Evolutionary conservation across 2,329 filamentous ascomycete genomes (phyloP).

Genomic region (Coleophoma eucalyptorum): DNA sequence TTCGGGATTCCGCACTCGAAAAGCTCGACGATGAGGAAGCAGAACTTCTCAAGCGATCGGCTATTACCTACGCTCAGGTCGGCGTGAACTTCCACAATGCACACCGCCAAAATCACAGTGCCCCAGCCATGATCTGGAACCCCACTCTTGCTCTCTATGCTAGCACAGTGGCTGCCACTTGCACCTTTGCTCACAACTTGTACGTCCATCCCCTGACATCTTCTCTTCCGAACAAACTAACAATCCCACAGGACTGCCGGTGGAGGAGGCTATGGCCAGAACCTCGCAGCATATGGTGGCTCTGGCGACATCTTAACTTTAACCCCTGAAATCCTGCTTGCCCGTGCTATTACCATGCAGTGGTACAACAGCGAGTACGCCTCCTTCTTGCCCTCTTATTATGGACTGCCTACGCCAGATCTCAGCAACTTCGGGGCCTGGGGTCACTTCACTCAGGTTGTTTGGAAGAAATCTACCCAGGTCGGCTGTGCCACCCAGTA

Average conservation of each 20-base stretch:
- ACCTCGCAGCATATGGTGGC: constrained; percentile 67
- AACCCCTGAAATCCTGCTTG: constrained; percentile 36
- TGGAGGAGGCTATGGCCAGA: constrained; percentile 76
- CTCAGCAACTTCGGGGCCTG: constrained; percentile 60
- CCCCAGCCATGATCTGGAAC: constrained; percentile 61
- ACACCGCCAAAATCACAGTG: constrained; percentile 78
- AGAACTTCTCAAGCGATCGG: too few relatives aligned
- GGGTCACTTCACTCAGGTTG: constrained; percentile 73
- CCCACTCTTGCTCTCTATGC: constrained; percentile 59
- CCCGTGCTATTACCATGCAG: constrained; percentile 66
- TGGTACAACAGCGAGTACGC: constrained; percentile 83
- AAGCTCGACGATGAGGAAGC: too few relatives aligned
- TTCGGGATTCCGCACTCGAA: too few relatives aligned
- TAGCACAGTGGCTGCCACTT: constrained; percentile 55
- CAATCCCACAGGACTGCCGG: constrained; percentile 40
- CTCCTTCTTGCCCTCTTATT: constrained; percentile 48
- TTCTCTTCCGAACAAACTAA: constrained; percentile 21
- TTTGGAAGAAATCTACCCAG: constrained; percentile 59
- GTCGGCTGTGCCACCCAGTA: constrained; percentile 58
- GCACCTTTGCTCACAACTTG: constrained; percentile 72
- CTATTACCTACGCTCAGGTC: too few relatives aligned
- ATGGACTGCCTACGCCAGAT: constrained; percentile 54
- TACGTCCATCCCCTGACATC: constrained; percentile 39
- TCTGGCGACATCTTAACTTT: constrained; percentile 34
- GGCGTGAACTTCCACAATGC: constrained; percentile 60